A percentile compares a stretch with the other conserved stretches of the same genome.
Conservation (phyloP, 768 basidiomycete genomes). For the Tephrocybe sp. region DNA sequence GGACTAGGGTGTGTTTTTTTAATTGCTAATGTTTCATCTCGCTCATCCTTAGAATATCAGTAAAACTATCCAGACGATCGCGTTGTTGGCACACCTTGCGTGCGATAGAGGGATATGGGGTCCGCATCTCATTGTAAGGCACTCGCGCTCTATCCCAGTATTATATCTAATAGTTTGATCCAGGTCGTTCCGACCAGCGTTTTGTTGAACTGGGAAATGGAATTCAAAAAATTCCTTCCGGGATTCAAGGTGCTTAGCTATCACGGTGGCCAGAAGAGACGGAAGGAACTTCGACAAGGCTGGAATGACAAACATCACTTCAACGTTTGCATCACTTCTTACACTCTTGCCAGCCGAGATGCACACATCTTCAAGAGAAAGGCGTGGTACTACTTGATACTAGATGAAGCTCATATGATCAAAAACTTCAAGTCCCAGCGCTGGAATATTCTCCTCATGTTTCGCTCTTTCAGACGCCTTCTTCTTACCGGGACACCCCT, state of each 20-base stretch:
- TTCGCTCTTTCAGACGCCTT: slow-evolving; percentile 81
- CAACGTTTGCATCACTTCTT: slow-evolving; percentile 94
- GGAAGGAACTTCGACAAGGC: slow-evolving; percentile 85
- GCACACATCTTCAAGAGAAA: slow-evolving; percentile 91
- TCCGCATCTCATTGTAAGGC: slow-evolving; percentile 78
- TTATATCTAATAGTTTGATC: slow-evolving; percentile 16
- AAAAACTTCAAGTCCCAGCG: slow-evolving; percentile 94
- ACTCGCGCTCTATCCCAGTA: not conserved
- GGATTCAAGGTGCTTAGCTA: slow-evolving; percentile 87
- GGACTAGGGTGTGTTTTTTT: slow-evolving; percentile 71
- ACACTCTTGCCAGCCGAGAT: slow-evolving; percentile 89
- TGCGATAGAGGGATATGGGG: slow-evolving; percentile 91
- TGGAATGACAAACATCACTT: slow-evolving; percentile 89
- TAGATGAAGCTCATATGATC: slow-evolving; percentile 97
- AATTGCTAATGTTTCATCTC: not conserved
- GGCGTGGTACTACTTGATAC: slow-evolving; percentile 93
- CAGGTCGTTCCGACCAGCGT: slow-evolving; percentile 91
- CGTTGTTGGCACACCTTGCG: slow-evolving; percentile 89
- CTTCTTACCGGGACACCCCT: slow-evolving; percentile 95
- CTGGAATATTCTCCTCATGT: slow-evolving; percentile 90
- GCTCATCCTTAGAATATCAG: slow-evolving; percentile 34
- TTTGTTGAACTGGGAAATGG: slow-evolving; percentile 94
- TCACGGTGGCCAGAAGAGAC: slow-evolving; percentile 84
- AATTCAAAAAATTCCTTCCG: slow-evolving; percentile 94
- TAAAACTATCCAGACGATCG: slow-evolving; percentile 95